Evolutionary conservation across 73 alveolate genomes (phyloP).

Genomic region (Halteria grandinella): DNA sequence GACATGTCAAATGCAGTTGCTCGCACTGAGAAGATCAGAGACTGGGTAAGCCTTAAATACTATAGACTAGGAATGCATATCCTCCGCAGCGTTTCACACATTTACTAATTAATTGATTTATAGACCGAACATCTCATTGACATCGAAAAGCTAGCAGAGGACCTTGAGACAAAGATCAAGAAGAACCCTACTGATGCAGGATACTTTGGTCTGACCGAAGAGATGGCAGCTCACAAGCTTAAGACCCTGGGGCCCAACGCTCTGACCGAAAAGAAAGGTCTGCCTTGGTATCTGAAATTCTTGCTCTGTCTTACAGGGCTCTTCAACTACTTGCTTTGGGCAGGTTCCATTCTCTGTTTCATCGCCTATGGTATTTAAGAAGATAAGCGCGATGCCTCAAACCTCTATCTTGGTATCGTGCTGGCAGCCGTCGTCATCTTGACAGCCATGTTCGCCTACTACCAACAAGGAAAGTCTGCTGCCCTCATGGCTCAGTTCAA

Average conservation of each 20-base stretch:
- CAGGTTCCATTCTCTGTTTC: conserved; percentile 81
- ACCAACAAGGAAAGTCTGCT: conserved; percentile 79
- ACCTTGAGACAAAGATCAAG: conserved; percentile 38
- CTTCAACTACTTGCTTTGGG: conserved; percentile 81
- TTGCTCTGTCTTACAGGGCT: conserved; percentile 80
- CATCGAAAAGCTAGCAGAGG: background rate
- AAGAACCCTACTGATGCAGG: conserved; percentile 31
- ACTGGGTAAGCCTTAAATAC: conserved; percentile 7
- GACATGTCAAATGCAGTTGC: conserved; percentile 41
- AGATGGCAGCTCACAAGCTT: conserved; percentile 61
- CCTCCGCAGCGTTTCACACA: no score
- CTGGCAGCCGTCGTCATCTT: conserved; percentile 70
- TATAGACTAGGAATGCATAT: no score
- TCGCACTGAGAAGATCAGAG: conserved; percentile 66
- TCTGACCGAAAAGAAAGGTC: conserved; percentile 77
- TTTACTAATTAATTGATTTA: background rate
- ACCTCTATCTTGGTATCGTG: conserved; percentile 82
- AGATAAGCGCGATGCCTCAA: conserved; percentile 70
- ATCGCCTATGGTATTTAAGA: conserved; percentile 72
- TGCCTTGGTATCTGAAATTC: conserved; percentile 78
- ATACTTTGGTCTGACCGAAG: conserved; percentile 72
- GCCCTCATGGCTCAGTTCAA: conserved; percentile 90
- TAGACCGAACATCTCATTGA: conserved; percentile 35
- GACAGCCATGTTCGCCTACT: conserved; percentile 79
- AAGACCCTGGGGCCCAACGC: conserved; percentile 73